These are phyloP conservation scores for Euphorbia lathyris DNA, from an alignment of 345 rosid species.

Conservation along the genomic window DNA sequence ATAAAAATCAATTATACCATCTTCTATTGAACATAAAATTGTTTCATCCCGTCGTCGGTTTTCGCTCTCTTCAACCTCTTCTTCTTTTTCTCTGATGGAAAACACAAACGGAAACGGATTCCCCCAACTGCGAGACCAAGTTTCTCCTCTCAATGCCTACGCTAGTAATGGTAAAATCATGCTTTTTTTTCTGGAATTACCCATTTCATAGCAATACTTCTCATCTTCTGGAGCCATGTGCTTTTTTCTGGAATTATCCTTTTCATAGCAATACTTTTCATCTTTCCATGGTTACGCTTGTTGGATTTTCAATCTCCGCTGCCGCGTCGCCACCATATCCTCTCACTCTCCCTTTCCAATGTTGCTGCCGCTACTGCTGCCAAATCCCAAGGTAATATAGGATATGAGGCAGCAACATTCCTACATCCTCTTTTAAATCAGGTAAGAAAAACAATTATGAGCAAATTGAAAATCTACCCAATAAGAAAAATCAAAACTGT, in stretches of 20 bases:
- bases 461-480: too few species aligned
- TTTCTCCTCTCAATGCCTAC: neutral
- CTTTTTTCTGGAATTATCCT: too few species aligned
- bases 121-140: neutral
- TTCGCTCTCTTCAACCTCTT: neutral
- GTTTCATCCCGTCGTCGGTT: too few species aligned
- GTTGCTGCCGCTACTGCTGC: neutral
- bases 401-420: too few species aligned
- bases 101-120: neutral
- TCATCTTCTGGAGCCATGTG: neutral
- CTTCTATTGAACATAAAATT: too few species aligned
- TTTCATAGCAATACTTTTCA: too few species aligned
- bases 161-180: constrained; percentile 2
- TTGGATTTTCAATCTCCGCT: constrained; percentile 4
- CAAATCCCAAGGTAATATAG: neutral
- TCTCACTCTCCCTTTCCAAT: neutral
- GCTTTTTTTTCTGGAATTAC: constrained; percentile 12
- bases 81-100: constrained; percentile 1
- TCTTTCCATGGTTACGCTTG: constrained; percentile 7
- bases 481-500: too few species aligned
- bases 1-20: too few species aligned
- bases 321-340: neutral
- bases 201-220: neutral
- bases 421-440: too few species aligned
- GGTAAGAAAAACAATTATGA: too few species aligned